Evolutionary conservation across 768 basidiomycete species (phyloP), one percentile per base, ranked within the genome.

Genomic region (Hydnomerulius pinastri): DNA sequence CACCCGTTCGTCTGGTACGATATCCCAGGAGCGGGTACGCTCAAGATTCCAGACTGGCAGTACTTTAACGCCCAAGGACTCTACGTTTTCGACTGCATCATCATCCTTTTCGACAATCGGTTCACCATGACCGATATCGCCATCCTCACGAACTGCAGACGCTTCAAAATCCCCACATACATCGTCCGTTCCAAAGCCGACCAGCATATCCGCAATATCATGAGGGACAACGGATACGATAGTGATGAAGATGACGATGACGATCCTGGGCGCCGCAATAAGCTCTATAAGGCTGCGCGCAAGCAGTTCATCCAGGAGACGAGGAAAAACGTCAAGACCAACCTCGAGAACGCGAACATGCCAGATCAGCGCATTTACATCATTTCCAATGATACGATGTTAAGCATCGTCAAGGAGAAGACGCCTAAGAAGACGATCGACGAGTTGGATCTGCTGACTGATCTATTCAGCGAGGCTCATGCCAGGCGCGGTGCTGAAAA

Each of bases 1-100:
- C 51, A 59, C 48, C 61, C 56, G 17, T 59, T 66, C 36, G 60
- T 62, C 17, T 74, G 73, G 72, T 73, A 69, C 43, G 71, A 73
- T 30, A 49, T 73, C 23, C 73, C 71, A 0, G 72, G 72, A 13
- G 71, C 71, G 8, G 70, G 68, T 6, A 73, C 72, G 2, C 47
- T 66, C n/a, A 62, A 56, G 32, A 54, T 71, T 40, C 62, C 68
- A 17, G 69, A 68, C 44, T 73, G 69, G 69, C 62, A 70, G 30
- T 73, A 73, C 50, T 73, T 73, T 52, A 71, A 71, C 28, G 60
- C 66, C 10, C 68, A 72, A 39, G 71, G 71, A 10, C 61, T 73
- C 27, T 73, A 63, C 43, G 58, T 70, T 48, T 73, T 73, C 46
- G 70, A 73, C 39, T 65, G 61, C 21, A 54, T 73, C 53, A 47